phyloP scores from a whole-genome alignment of 2,329 filamentous ascomycete genomes.

The Chaetoscypha palmicola region DNA sequence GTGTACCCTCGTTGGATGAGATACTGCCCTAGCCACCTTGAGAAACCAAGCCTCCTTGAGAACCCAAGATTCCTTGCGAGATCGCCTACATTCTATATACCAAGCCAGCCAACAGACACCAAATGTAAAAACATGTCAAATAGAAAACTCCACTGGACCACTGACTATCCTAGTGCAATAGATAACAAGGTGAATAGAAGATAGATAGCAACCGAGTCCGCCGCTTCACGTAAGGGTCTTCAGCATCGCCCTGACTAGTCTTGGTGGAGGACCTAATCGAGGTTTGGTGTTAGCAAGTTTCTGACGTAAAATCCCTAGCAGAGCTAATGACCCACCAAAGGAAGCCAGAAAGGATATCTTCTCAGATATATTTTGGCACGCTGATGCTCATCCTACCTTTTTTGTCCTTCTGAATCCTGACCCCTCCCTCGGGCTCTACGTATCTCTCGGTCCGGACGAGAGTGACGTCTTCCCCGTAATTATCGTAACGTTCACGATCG shows the following conservation, averaged over 20 bases:
- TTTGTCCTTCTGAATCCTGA: slow-evolving; percentile 78
- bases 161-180: no score
- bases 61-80: no score
- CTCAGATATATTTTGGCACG: slow-evolving; percentile 60
- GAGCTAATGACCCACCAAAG: slow-evolving; percentile 24
- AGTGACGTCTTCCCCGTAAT: slow-evolving; percentile 44
- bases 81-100: no score
- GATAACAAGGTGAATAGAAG: no score
- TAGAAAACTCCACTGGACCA: no score
- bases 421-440: slow-evolving; percentile 49
- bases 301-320: slow-evolving; percentile 11
- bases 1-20: no score
- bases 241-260: slow-evolving; percentile 62
- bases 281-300: slow-evolving; percentile 20
- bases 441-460: slow-evolving; percentile 45
- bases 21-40: no score
- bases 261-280: slow-evolving; percentile 53
- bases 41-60: no score
- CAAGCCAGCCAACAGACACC: no score
- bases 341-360: slow-evolving; percentile 33
- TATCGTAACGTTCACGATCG: slow-evolving; percentile 39
- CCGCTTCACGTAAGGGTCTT: slow-evolving; percentile 57
- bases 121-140: no score
- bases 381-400: slow-evolving; percentile 94
- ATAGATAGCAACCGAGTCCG: no score